Percentiles rank a stretch among this genome's conserved stretches.
Evolutionary conservation across 2,329 filamentous ascomycete genomes (phyloP).

Genomic region (Exutisphaerella laricina): DNA sequence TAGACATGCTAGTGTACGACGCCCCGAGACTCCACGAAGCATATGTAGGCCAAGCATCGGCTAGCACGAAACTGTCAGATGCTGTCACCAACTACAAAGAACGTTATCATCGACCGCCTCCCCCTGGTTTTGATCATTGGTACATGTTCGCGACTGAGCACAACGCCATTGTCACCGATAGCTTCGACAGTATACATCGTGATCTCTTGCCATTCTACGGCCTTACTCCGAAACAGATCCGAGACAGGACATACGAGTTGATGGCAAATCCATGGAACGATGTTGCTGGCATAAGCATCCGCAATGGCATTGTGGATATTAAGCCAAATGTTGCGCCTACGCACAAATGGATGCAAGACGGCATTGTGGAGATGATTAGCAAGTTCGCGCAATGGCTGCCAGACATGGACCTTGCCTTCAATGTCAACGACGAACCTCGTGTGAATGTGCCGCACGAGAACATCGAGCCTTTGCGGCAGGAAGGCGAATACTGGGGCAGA

Average conservation of each 20-base stretch:
- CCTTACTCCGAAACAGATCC: slow-evolving; percentile 46
- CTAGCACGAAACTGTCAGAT: slow-evolving; percentile 44
- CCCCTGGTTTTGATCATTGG: slow-evolving; percentile 57
- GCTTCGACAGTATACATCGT: slow-evolving; percentile 55
- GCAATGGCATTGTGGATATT: slow-evolving; percentile 47
- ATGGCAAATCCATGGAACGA: slow-evolving; percentile 52
- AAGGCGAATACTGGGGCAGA: slow-evolving; percentile 12
- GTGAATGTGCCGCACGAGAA: slow-evolving; percentile 50
- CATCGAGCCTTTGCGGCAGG: slow-evolving; percentile 34
- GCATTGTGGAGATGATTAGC: slow-evolving; percentile 49
- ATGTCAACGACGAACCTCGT: slow-evolving; percentile 56
- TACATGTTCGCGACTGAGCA: slow-evolving; percentile 51
- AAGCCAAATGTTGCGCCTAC: slow-evolving; percentile 49
- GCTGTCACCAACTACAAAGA: slow-evolving; percentile 49
- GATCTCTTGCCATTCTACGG: slow-evolving; percentile 54
- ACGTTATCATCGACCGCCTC: slow-evolving; percentile 51
- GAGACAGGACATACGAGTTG: slow-evolving; percentile 49
- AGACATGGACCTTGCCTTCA: slow-evolving; percentile 60
- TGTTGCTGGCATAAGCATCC: slow-evolving; percentile 52
- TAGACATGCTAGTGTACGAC: slow-evolving; percentile 50
- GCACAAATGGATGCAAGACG: slow-evolving; percentile 55
- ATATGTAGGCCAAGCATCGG: slow-evolving; percentile 45
- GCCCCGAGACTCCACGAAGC: slow-evolving; percentile 45
- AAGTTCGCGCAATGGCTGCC: slow-evolving; percentile 51
- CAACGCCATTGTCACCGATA: slow-evolving; percentile 52